Percentiles rank a stretch among this genome's conserved stretches.
Conservation (phyloP, 2,329 filamentous ascomycete genomes). For the Chaetothyriales sp. region DNA sequence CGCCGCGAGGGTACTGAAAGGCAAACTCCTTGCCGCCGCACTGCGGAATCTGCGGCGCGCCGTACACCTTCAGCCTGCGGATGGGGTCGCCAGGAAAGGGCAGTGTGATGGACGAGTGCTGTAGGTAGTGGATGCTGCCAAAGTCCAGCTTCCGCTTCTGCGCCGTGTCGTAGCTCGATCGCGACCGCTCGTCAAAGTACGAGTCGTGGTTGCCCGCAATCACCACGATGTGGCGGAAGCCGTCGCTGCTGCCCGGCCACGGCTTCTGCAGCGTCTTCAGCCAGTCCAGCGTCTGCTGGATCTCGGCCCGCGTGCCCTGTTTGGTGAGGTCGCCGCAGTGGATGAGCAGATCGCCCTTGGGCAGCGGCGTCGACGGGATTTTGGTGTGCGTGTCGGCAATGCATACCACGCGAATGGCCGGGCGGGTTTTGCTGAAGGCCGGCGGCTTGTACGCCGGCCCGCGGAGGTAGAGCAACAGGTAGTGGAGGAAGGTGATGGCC, state of each 20-base stretch:
- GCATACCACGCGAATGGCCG: constrained; percentile 63
- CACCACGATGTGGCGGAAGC: constrained; percentile 67
- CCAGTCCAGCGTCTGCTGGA: constrained; percentile 80
- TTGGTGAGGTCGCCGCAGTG: constrained; percentile 80
- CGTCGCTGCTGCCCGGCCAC: constrained; percentile 23
- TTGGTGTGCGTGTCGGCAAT: constrained; percentile 78
- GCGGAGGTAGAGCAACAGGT: constrained; percentile 52
- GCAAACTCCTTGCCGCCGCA: constrained; percentile 60
- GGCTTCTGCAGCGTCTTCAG: constrained; percentile 42
- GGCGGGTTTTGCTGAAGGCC: constrained; percentile 28
- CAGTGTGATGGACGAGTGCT: constrained; percentile 53
- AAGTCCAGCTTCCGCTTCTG: constrained; percentile 46
- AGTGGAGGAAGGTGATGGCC: constrained; percentile 49
- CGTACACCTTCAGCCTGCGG: constrained; percentile 58
- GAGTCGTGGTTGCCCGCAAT: constrained; percentile 83
- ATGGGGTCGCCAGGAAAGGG: constrained; percentile 39
- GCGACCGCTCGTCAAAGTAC: constrained; percentile 59
- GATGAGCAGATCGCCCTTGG: constrained; percentile 70
- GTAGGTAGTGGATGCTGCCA: constrained; percentile 59
- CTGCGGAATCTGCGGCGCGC: constrained; percentile 64
- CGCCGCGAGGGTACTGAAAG: constrained; percentile 57
- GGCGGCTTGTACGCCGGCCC: constrained; percentile 50
- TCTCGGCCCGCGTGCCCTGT: constrained; percentile 54
- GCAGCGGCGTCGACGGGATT: constrained; percentile 32
- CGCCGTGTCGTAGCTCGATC: constrained; percentile 41